phyloP scores from a whole-genome alignment of 2,329 filamentous ascomycete genomes.

The Aspergillus fumigatus region DNA sequence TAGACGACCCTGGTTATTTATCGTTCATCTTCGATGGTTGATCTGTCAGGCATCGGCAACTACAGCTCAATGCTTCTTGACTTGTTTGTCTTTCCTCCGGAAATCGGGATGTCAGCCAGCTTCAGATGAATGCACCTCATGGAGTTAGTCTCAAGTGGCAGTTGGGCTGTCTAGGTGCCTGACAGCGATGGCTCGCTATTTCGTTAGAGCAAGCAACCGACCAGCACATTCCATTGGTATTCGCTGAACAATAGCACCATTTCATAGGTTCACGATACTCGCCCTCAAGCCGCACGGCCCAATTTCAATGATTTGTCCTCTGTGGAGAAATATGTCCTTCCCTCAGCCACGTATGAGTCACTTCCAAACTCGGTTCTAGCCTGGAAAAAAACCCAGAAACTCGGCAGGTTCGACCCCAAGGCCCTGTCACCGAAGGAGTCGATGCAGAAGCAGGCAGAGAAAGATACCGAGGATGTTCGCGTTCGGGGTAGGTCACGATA shows the following conservation, averaged over 20 bases:
- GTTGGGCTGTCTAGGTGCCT: neutral
- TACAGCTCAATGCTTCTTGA: neutral
- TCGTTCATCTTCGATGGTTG: no score
- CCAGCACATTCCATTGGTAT: neutral
- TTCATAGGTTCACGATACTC: slow-evolving; percentile 69
- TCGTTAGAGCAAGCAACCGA: neutral
- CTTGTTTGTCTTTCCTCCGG: neutral
- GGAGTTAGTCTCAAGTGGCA: neutral
- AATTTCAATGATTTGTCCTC: slow-evolving; percentile 77
- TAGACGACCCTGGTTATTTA: no score
- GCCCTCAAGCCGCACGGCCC: slow-evolving; percentile 67
- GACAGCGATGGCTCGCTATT: neutral
- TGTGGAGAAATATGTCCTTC: slow-evolving; percentile 87
- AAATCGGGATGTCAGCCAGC: neutral
- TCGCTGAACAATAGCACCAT: neutral
- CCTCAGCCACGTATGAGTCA: slow-evolving; percentile 77
- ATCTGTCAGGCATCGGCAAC: neutral
- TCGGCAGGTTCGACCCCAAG: slow-evolving; percentile 91
- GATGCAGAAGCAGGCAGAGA: slow-evolving; percentile 63
- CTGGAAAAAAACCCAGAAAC: slow-evolving; percentile 91
- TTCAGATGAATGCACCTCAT: neutral
- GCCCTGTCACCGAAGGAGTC: slow-evolving; percentile 70
- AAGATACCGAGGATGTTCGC: slow-evolving; percentile 56
- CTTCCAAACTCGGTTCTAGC: slow-evolving; percentile 84
- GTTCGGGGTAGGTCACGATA: slow-evolving; percentile 54